phyloP scores from a whole-genome alignment of 2,329 filamentous ascomycete species.

The Sarocladiaceae sp. region DNA sequence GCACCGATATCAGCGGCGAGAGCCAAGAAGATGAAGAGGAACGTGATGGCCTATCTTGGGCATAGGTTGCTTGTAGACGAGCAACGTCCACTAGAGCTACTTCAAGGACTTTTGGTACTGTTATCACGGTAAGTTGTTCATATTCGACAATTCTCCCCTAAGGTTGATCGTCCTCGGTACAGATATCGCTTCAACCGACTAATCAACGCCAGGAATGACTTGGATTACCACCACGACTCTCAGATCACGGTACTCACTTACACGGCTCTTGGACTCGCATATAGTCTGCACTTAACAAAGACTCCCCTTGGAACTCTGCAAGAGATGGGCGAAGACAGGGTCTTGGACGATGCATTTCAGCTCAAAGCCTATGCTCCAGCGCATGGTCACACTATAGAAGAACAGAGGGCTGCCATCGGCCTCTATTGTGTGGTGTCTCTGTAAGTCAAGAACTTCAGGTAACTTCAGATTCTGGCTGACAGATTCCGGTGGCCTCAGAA shows the following conservation, averaged over 20 bases:
- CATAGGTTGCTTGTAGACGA: constrained; percentile 34
- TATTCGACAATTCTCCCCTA: constrained; percentile 1
- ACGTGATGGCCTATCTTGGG: constrained; percentile 34
- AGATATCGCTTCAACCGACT: too few species aligned
- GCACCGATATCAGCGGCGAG: constrained; percentile 21
- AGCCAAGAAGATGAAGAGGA: constrained; percentile 33
- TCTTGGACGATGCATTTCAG: constrained; percentile 12
- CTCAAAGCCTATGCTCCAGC: constrained; percentile 13
- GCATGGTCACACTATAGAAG: constrained; percentile 24
- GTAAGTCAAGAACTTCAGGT: constrained; percentile 19
- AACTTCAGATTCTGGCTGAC: too few species aligned
- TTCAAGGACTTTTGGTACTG: constrained; percentile 40
- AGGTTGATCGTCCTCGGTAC: too few species aligned
- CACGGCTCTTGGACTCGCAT: constrained; percentile 33
- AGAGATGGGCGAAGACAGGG: constrained; percentile 11
- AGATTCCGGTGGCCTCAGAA: constrained; percentile 18
- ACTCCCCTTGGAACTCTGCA: constrained; percentile 6
- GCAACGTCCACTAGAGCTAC: constrained; percentile 33
- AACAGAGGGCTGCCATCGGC: constrained; percentile 31
- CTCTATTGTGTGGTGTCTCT: constrained; percentile 33
- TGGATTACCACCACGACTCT: constrained; percentile 18
- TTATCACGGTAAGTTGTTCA: constrained; percentile 34
- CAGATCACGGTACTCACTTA: constrained; percentile 31
- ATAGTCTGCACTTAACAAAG: constrained; percentile 30
- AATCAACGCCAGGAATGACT: too few species aligned